Conservation (phyloP, 371 early-diverging fungal genomes). For the Conidiobolus incongruus region DNA sequence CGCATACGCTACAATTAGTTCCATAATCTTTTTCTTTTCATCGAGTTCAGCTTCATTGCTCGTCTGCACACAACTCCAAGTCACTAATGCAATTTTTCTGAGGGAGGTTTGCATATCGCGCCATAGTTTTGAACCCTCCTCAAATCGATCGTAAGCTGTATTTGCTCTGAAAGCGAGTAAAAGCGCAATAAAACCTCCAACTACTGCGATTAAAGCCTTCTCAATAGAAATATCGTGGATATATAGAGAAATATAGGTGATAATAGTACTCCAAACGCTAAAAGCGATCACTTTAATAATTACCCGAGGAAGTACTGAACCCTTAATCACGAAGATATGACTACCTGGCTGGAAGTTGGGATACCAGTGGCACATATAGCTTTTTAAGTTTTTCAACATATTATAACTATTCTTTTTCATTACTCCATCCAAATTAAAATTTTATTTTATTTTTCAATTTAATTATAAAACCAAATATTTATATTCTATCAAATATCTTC, state of each 20-base stretch:
- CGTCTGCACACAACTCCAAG: conserved; percentile 19
- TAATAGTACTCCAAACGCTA: neutral
- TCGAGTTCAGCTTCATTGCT: conserved; percentile 12
- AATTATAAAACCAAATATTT: too few species aligned
- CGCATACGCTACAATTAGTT: conserved; percentile 39
- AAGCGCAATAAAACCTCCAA: conserved; percentile 32
- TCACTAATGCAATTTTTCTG: conserved; percentile 18
- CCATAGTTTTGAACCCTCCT: conserved; percentile 58
- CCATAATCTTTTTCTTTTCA: conserved; percentile 38
- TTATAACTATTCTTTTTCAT: too few species aligned
- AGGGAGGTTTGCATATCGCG: conserved; percentile 20
- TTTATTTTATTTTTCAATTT: too few species aligned
- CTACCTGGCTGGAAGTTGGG: too few species aligned
- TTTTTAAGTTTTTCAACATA: too few species aligned
- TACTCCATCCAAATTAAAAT: too few species aligned
- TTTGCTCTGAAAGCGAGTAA: conserved; percentile 55
- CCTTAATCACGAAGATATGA: too few species aligned
- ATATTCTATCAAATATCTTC: too few species aligned
- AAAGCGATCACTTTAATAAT: conserved; percentile 2
- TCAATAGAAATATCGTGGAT: conserved; percentile 8
- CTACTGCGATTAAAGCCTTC: conserved; percentile 16
- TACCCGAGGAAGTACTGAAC: conserved; percentile 1
- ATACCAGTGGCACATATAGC: too few species aligned
- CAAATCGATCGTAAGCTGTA: conserved; percentile 31
- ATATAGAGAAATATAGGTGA: neutral